phyloP scores from a whole-genome alignment of 352 stramenopile species.

The Saprolegnia diclina region DNA sequence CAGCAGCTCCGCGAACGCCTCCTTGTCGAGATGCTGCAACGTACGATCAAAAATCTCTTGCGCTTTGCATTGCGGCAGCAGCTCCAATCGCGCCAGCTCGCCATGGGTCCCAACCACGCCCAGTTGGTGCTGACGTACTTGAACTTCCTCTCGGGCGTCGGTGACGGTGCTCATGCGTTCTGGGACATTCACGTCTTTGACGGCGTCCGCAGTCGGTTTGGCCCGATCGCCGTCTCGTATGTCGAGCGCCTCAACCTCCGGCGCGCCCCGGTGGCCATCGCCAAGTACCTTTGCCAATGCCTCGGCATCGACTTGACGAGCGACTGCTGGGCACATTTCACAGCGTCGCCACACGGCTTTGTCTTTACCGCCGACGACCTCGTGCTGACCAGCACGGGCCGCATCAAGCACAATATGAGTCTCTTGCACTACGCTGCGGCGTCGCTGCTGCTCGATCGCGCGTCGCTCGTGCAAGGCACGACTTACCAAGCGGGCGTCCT shows the following conservation, averaged over 20 bases:
- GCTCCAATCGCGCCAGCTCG: constrained; percentile 18
- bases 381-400: constrained; percentile 32
- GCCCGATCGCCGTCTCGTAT: constrained; percentile 48
- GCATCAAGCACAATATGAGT: constrained; percentile 79
- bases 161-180: constrained; percentile 52
- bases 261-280: constrained; percentile 47
- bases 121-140: constrained; percentile 40
- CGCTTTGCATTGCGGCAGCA: constrained; percentile 60
- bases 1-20: constrained; percentile 54
- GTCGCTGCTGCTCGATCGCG: constrained; percentile 72
- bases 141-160: constrained; percentile 64
- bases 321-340: constrained; percentile 41
- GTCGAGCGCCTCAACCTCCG: constrained; percentile 78
- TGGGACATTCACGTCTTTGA: constrained; percentile 70
- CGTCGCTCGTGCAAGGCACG: constrained; percentile 62
- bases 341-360: constrained; percentile 54
- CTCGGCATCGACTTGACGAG: constrained; percentile 46
- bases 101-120: constrained; percentile 3
- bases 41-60: constrained; percentile 83
- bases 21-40: constrained; percentile 82
- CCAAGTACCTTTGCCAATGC: constrained; percentile 48
- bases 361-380: constrained; percentile 77
- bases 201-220: constrained; percentile 72
- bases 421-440: constrained; percentile 85
- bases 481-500: constrained; percentile 79